Base-by-base conservation (phyloP, 2,329 filamentous ascomycete genomes). In the Pseudocercospora musae region DNA sequence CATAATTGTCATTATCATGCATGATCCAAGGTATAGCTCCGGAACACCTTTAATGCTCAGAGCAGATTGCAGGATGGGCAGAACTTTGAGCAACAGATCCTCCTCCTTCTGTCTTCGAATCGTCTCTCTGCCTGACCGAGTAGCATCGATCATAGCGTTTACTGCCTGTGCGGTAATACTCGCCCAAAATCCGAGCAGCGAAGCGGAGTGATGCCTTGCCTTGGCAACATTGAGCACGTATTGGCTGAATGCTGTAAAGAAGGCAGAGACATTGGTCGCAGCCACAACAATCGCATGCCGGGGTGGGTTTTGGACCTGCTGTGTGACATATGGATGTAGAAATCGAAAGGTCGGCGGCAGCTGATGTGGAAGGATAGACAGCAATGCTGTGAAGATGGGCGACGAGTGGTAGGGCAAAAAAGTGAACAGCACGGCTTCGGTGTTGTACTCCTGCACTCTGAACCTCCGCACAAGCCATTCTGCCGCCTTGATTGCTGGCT, bases 381-480 rank as follows among this genome's bases (percentile, higher is more conserved):
- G 82, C 7, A 98, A 81, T 1, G 91, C 93, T 52, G 89, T 83
- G 75, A 99, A 99, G 13, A 91, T 86, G 5, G 90, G 90, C 31
- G 91, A 89, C 7, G 88, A 87, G 75, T 99, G 93, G 77, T 96
- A 98, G 1, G 95, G 95, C 4, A 99, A 82, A 75, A 98, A 98
- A 2, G 93, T 91, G 68, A 93, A 84, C 48, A 98, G 81, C 13
- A 96, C 79, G 33, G 84, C 84, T 3, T 85, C 81, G 3, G 91
- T 94, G 76, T 96, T 98, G 78, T 92, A 89, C 76, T 98, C 91
- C 75, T 99, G 95, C 57, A 96, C 87, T 69, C 93, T 96, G 73
- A 98, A 99, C 71, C 94, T 85, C 72, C 95, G 84, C 59, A 99
- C 85, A 52, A 99, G 84, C 95, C 95, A 99, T 80, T 99, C 96